phyloP scores from a whole-genome alignment of 164 flowering plant genomes.

The Tetracentron sinense region DNA sequence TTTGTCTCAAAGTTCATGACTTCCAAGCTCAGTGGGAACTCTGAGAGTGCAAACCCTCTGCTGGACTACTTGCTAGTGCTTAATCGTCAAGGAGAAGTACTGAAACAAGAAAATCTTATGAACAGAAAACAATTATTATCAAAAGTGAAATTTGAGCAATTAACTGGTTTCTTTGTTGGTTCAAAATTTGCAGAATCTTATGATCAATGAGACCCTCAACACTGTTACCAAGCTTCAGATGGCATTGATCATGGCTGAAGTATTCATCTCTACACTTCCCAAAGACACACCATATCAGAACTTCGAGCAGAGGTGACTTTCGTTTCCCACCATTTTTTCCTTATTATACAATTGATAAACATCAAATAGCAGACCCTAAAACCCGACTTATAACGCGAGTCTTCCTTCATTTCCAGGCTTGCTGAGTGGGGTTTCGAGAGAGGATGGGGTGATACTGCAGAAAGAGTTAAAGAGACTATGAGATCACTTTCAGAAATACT shows the following conservation, averaged over 20 bases:
- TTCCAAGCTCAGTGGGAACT: constrained; percentile 37
- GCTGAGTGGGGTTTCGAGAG: constrained; percentile 87
- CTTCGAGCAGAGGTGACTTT: constrained; percentile 58
- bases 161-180: background rate
- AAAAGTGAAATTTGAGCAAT: background rate
- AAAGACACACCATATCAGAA: constrained; percentile 56
- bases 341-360: background rate
- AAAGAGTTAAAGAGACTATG: constrained; percentile 67
- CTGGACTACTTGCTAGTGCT: constrained; percentile 54
- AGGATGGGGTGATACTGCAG: constrained; percentile 93
- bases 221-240: constrained; percentile 60
- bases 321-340: background rate
- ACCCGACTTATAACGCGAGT: background rate
- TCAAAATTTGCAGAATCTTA: constrained; percentile 52
- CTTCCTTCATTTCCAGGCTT: constrained; percentile 36
- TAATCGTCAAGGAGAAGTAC: constrained; percentile 73
- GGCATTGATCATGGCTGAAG: constrained; percentile 62
- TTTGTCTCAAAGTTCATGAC: constrained; percentile 57
- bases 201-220: constrained; percentile 68
- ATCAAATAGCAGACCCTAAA: background rate
- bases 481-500: constrained; percentile 39
- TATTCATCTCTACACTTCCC: constrained; percentile 40
- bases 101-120: background rate
- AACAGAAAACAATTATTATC: background rate
- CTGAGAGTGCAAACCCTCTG: constrained; percentile 42